Evolutionary conservation across 768 basidiomycete genomes (phyloP).

Genomic region (Pisolithus microcarpus): DNA sequence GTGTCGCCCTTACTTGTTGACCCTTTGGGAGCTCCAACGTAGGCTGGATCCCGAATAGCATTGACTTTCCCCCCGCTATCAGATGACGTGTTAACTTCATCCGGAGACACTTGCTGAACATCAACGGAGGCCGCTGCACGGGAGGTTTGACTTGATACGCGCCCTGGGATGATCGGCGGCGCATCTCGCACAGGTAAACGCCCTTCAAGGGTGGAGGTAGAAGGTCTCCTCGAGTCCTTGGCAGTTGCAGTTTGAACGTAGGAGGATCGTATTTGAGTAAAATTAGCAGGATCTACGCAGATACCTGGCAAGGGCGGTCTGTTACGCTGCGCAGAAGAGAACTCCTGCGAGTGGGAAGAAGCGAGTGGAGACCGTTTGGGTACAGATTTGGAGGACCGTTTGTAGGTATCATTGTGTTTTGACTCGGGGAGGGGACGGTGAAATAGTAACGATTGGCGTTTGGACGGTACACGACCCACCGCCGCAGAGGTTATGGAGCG

Average conservation of each 20-base stretch:
- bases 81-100: neutral
- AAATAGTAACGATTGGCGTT: neutral
- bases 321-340: neutral
- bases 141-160: no score
- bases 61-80: neutral
- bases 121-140: neutral
- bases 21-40: conserved; percentile 18
- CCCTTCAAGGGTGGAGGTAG: no score
- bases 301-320: neutral
- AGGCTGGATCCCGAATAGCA: neutral
- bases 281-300: neutral
- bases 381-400: neutral
- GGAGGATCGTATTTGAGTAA: neutral
- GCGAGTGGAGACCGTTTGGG: neutral
- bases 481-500: conserved; percentile 1
- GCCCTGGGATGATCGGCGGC: no score
- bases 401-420: neutral
- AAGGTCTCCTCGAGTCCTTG: no score
- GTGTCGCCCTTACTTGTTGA: neutral
- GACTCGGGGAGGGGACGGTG: neutral
- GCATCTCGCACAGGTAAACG: no score
- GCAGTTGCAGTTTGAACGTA: no score
- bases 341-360: neutral
- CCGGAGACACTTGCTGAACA: neutral
- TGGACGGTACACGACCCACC: neutral